Evolutionary conservation across 1,284 basidiomycete species (phyloP).

Genomic region (Cutaneotrichosporon sp.): DNA sequence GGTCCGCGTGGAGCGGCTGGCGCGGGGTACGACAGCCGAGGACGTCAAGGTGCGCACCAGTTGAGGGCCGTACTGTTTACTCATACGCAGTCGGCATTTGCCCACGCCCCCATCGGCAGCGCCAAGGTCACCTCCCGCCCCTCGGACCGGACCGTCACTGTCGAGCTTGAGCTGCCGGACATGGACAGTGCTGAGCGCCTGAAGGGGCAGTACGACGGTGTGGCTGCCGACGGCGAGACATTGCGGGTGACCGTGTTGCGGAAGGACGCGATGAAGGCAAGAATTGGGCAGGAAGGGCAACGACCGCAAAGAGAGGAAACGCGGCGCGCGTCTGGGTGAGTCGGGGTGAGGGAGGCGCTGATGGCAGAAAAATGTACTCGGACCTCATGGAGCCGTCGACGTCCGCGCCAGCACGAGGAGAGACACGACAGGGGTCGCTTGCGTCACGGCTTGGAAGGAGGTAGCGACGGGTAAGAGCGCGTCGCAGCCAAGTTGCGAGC

Average conservation of each 20-base stretch:
- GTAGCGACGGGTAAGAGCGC: too few species aligned
- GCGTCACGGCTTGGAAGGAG: neutral
- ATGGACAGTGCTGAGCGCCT: slow-evolving; percentile 61
- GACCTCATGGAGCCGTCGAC: slow-evolving; percentile 49
- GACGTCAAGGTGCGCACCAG: slow-evolving; percentile 60
- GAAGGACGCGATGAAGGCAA: neutral
- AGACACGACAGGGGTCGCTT: neutral
- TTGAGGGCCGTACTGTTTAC: neutral
- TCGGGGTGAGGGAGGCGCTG: neutral
- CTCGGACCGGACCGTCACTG: slow-evolving; percentile 52
- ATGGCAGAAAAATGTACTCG: slow-evolving; percentile 71
- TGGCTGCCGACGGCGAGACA: slow-evolving; percentile 72
- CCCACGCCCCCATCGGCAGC: slow-evolving; percentile 63
- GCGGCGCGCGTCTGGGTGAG: neutral
- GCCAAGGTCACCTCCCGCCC: slow-evolving; percentile 50
- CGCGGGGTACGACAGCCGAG: slow-evolving; percentile 69
- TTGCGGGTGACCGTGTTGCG: slow-evolving; percentile 57
- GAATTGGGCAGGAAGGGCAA: too few species aligned
- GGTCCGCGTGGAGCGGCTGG: slow-evolving; percentile 69
- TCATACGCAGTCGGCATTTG: slow-evolving; percentile 65
- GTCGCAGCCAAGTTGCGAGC: too few species aligned
- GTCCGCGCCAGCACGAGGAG: neutral
- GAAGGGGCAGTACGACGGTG: slow-evolving; percentile 68
- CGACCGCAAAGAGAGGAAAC: neutral
- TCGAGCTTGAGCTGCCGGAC: slow-evolving; percentile 68